These are phyloP conservation scores for Anisogramma anomala DNA, from an alignment of 2,329 filamentous ascomycete genomes.

Conservation along the genomic window DNA sequence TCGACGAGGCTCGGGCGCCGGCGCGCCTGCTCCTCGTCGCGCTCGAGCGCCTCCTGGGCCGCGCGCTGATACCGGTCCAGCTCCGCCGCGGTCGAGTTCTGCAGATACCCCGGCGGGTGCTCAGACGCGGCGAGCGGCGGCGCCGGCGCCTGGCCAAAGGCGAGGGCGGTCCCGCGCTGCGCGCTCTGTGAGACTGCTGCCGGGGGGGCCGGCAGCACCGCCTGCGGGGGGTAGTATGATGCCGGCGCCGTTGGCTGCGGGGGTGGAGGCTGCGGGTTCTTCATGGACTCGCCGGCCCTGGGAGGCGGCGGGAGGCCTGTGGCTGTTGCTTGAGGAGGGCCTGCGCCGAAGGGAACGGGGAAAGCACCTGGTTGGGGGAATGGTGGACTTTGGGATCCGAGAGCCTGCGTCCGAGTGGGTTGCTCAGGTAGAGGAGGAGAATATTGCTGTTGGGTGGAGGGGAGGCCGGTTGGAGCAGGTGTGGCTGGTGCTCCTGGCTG, in stretches of 20 bases:
- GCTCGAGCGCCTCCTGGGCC: constrained; percentile 26
- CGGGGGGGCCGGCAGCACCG: constrained; percentile 38
- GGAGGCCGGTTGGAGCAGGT: constrained; percentile 31
- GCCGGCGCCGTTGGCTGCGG: constrained; percentile 21
- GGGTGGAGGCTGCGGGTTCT: constrained; percentile 24
- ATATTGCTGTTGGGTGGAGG: constrained; percentile 23
- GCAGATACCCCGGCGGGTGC: constrained; percentile 46
- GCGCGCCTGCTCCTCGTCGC: constrained; percentile 20
- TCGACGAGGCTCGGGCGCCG: constrained; percentile 2
- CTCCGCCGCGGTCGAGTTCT: constrained; percentile 42
- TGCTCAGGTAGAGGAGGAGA: constrained; percentile 23
- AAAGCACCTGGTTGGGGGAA: constrained; percentile 47
- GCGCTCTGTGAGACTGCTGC: constrained; percentile 25
- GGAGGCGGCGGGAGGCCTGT: constrained; percentile 37
- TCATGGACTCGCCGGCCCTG: constrained; percentile 33
- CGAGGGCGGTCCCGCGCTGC: constrained; percentile 27
- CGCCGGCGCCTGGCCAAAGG: constrained; percentile 21
- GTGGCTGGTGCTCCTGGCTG: constrained; percentile 37
- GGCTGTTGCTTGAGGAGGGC: constrained; percentile 13
- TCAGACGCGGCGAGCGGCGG: no score
- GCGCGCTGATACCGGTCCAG: constrained; percentile 36
- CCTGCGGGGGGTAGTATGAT: constrained; percentile 33
- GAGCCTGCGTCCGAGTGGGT: constrained; percentile 32
- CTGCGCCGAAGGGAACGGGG: constrained; percentile 29
- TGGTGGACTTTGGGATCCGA: constrained; percentile 30